These are phyloP conservation scores for sorghum (Sorghum bicolor) DNA, from an alignment of 176 grass and related monocot genomes.

Conservation along the genomic window DNA sequence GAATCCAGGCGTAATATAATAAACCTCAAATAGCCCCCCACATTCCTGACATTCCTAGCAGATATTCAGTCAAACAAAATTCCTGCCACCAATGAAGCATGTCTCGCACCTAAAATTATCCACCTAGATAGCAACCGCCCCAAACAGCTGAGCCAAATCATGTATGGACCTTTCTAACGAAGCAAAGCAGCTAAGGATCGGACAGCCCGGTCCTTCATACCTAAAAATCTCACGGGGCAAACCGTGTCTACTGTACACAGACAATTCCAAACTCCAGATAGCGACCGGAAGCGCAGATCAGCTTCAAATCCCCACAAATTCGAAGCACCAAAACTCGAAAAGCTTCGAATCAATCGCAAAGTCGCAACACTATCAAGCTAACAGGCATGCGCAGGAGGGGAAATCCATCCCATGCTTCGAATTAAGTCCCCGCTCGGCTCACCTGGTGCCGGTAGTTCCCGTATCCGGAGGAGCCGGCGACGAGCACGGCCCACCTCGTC, in stretches of 20 bases:
- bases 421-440: background rate
- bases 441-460: slow-evolving; percentile 97
- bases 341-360: background rate
- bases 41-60: background rate
- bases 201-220: background rate
- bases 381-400: background rate
- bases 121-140: background rate
- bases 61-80: background rate
- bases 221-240: background rate
- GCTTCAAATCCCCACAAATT: background rate
- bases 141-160: background rate
- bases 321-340: background rate
- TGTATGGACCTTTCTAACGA: background rate
- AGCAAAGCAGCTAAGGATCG: background rate
- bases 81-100: background rate
- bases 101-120: background rate
- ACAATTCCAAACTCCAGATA: background rate
- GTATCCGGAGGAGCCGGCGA: slow-evolving; percentile 83
- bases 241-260: background rate
- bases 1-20: background rate
- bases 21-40: background rate
- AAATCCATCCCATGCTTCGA: background rate
- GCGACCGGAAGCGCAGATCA: background rate
- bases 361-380: background rate
- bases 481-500: slow-evolving; percentile 84